Conservation (phyloP, 805 yeast genomes). For the Maudiozyma pseudohumilis region DNA sequence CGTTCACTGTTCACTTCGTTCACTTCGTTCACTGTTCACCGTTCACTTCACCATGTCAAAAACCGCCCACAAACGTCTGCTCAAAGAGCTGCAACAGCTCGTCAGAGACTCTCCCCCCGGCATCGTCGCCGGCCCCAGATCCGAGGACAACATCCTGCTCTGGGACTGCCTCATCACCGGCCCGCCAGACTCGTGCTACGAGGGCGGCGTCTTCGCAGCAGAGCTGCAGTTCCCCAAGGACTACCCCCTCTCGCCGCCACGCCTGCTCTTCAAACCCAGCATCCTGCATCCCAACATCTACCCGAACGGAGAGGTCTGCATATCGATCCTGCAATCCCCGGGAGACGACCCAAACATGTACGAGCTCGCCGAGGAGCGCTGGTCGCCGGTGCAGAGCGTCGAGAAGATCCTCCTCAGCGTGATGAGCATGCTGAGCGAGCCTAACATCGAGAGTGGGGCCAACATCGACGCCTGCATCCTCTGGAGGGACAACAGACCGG, state of each 20-base stretch:
- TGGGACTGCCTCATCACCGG: conserved; percentile 86
- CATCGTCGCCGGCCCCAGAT: conserved; percentile 82
- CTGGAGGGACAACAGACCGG: conserved; percentile 78
- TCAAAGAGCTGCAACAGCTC: conserved; percentile 84
- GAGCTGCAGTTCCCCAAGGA: conserved; percentile 61
- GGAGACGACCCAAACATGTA: conserved; percentile 96
- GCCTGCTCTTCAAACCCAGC: conserved; percentile 65
- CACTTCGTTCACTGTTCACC: background rate
- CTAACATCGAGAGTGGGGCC: conserved; percentile 94
- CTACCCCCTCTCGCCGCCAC: conserved; percentile 78
- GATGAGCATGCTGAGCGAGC: conserved; percentile 93
- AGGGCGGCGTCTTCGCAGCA: conserved; percentile 82
- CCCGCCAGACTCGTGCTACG: conserved; percentile 76
- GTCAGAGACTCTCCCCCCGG: conserved; percentile 88
- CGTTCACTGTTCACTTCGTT: no score
- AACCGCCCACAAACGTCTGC: conserved; percentile 78
- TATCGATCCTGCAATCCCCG: conserved; percentile 88
- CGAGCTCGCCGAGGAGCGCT: conserved; percentile 90
- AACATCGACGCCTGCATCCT: conserved; percentile 70
- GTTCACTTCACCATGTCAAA: conserved; percentile 26
- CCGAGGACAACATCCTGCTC: conserved; percentile 59
- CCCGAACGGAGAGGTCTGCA: conserved; percentile 91
- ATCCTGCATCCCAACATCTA: conserved; percentile 90
- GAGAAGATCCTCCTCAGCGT: conserved; percentile 91
- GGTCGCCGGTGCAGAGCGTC: conserved; percentile 98